A percentile compares a stretch with the other conserved stretches of the same genome.
These are phyloP conservation scores for Punica granatum DNA, from an alignment of 345 rosid species.

Conservation along the genomic window DNA sequence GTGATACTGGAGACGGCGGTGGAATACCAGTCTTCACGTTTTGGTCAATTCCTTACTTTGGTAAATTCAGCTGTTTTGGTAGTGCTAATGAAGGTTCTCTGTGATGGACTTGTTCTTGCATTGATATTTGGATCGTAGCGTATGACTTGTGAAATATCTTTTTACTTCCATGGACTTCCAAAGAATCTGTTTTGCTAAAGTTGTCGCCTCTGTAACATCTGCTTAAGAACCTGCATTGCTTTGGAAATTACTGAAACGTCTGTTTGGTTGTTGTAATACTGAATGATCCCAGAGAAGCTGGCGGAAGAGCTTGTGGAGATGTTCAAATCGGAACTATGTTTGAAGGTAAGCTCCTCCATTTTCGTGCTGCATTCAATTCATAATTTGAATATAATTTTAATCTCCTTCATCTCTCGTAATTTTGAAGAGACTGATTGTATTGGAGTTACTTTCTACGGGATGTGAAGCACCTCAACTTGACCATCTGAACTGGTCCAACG, in stretches of 20 bases:
- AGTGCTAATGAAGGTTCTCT: neutral
- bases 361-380: neutral
- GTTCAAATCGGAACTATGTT: slow-evolving; percentile 57
- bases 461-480: slow-evolving; percentile 33
- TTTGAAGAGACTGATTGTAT: slow-evolving; percentile 50
- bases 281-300: slow-evolving; percentile 46
- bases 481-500: slow-evolving; percentile 43
- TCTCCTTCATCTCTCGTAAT: neutral
- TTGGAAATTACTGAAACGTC: neutral
- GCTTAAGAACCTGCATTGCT: neutral
- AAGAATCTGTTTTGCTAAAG: neutral
- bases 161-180: neutral
- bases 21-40: slow-evolving; percentile 63
- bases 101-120: neutral
- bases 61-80: slow-evolving; percentile 26
- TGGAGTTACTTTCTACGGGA: slow-evolving; percentile 43
- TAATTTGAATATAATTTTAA: neutral
- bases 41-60: slow-evolving; percentile 48
- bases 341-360: slow-evolving; percentile 43
- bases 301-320: slow-evolving; percentile 73
- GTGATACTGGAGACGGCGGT: slow-evolving; percentile 68
- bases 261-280: slow-evolving; percentile 2
- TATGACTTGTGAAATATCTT: neutral
- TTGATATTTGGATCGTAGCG: neutral
- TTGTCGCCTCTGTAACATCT: neutral